Evolutionary conservation across 441 rosid species (phyloP).

Genomic region (Mallotus japonicus): DNA sequence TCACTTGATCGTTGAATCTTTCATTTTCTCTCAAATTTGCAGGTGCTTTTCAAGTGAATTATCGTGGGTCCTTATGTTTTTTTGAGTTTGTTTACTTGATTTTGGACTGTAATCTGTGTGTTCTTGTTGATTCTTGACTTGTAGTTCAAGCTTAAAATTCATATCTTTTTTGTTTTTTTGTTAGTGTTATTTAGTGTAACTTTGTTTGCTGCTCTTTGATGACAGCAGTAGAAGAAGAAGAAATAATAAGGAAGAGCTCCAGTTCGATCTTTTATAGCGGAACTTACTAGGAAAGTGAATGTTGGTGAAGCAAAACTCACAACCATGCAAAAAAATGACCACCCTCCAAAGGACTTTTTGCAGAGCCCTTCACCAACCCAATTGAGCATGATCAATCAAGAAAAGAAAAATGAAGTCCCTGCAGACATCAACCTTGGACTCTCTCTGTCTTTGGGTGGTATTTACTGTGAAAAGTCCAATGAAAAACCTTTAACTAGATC

Average conservation of each 20-base stretch:
- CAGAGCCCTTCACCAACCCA: constrained; percentile 13
- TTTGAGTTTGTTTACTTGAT: not conserved
- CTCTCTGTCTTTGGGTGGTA: constrained; percentile 35
- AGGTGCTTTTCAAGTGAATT: no score
- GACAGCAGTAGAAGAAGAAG: not conserved
- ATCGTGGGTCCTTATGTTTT: no score
- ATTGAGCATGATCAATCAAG: not conserved
- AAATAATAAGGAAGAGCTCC: not conserved
- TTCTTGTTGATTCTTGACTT: not conserved
- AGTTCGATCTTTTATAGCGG: not conserved
- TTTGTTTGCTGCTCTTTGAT: not conserved
- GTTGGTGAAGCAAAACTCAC: not conserved
- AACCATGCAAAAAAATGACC: not conserved
- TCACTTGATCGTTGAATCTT: not conserved
- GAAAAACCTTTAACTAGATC: constrained; percentile 22
- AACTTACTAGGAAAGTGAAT: not conserved
- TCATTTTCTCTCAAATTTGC: not conserved
- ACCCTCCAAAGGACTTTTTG: not conserved
- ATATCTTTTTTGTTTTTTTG: not conserved
- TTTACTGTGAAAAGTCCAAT: constrained; percentile 14
- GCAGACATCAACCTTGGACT: constrained; percentile 30
- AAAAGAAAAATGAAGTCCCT: not conserved
- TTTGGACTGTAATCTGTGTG: not conserved
- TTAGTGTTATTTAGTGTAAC: no score
- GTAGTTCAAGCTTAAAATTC: not conserved